Conservation (phyloP, 2,329 filamentous ascomycete species). For the Phyllosticta paracitricarpa region DNA sequence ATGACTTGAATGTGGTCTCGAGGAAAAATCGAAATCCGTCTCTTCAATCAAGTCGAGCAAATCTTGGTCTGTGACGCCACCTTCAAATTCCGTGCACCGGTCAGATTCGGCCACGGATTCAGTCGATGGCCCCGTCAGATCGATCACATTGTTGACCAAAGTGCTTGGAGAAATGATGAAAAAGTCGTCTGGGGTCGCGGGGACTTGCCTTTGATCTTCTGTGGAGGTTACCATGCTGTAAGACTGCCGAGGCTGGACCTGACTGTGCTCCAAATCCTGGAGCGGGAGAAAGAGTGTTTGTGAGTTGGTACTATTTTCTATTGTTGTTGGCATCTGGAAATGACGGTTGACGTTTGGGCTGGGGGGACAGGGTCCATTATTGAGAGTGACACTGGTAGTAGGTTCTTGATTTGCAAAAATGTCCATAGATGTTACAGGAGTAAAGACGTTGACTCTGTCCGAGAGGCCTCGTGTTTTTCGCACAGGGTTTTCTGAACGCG, state of each 20-base stretch:
- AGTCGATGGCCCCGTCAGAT: neutral
- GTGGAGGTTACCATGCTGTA: neutral
- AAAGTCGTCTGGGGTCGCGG: neutral
- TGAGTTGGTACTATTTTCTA: neutral
- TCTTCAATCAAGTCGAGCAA: neutral
- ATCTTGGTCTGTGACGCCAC: neutral
- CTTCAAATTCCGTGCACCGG: neutral
- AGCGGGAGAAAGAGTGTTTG: neutral
- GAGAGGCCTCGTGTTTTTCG: slow-evolving; percentile 11
- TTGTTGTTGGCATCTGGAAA: neutral
- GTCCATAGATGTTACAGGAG: slow-evolving; percentile 8
- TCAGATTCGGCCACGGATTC: neutral
- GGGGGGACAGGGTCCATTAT: neutral
- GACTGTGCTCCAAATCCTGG: neutral
- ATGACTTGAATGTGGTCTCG: neutral
- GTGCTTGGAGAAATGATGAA: neutral
- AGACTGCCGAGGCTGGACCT: neutral
- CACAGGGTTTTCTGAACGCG: slow-evolving; percentile 16
- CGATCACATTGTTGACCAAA: neutral
- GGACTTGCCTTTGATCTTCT: neutral
- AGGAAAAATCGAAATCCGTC: neutral
- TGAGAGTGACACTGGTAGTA: neutral
- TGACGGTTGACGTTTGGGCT: neutral
- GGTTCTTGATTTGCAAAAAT: neutral
- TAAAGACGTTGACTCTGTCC: neutral